phyloP scores from a whole-genome alignment of 805 yeast species.

The Metschnikowia matae region DNA sequence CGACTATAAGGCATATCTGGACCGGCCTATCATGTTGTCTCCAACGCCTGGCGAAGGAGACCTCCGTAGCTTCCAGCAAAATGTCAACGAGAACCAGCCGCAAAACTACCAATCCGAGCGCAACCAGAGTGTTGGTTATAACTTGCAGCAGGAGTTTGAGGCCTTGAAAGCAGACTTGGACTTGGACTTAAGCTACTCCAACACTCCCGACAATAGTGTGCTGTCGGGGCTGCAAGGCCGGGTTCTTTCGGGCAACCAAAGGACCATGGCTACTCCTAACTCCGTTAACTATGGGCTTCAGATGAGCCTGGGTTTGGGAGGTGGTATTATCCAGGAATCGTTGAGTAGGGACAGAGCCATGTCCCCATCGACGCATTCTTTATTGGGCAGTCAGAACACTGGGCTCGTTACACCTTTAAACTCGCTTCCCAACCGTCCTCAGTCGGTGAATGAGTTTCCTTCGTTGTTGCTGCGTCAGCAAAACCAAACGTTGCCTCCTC shows the following conservation, averaged over 20 bases:
- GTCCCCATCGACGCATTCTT: slow-evolving; percentile 22
- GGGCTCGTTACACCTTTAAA: slow-evolving; percentile 28
- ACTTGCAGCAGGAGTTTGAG: slow-evolving; percentile 45
- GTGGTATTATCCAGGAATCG: slow-evolving; percentile 5
- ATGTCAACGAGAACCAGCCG: slow-evolving; percentile 3
- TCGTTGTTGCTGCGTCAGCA: slow-evolving; percentile 10
- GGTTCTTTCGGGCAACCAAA: slow-evolving; percentile 11
- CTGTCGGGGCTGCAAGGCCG: slow-evolving; percentile 1
- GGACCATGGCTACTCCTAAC: slow-evolving; percentile 18
- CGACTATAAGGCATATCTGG: slow-evolving; percentile 16
- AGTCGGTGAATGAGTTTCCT: slow-evolving; percentile 38
- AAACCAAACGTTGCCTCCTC: slow-evolving; percentile 4
- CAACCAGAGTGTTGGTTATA: slow-evolving; percentile 43
- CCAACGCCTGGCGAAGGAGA: slow-evolving; percentile 37
- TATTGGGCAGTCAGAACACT: slow-evolving; percentile 23
- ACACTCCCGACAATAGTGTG: slow-evolving; percentile 2
- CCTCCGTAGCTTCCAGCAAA: slow-evolving; percentile 4
- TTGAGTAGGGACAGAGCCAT: slow-evolving; percentile 21
- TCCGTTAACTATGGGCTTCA: slow-evolving; percentile 8
- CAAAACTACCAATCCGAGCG: slow-evolving; percentile 18
- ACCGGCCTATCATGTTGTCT: slow-evolving; percentile 38
- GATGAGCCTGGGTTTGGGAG: slow-evolving; percentile 1
- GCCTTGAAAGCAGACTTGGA: slow-evolving; percentile 45
- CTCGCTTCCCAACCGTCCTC: slow-evolving; percentile 38
- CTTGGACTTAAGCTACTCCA: slow-evolving; percentile 33